These are phyloP conservation scores for Cardamine chenopodiifolia DNA, from an alignment of 345 rosid genomes.

Conservation along the genomic window DNA sequence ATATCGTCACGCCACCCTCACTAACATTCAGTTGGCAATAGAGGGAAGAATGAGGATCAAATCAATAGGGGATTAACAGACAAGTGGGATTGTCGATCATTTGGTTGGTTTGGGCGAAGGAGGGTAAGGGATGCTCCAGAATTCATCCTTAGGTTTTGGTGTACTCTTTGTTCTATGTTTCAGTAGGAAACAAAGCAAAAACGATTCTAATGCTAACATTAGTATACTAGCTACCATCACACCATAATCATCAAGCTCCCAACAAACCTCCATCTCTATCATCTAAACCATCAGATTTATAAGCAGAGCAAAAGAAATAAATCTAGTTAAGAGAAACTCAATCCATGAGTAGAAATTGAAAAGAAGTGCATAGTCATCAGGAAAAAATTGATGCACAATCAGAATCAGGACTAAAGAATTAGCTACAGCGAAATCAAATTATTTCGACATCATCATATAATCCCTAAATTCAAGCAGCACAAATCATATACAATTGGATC, in stretches of 20 bases:
- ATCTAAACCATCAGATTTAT: background rate
- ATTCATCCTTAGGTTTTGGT: background rate
- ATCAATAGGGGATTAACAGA: background rate
- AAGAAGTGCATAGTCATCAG: background rate
- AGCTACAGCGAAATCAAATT: background rate
- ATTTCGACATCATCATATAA: background rate
- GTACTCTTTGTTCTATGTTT: background rate
- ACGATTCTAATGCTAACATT: background rate
- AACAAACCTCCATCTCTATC: background rate
- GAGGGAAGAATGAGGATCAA: background rate
- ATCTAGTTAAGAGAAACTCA: background rate
- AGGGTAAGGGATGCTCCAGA: background rate
- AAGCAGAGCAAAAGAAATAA: background rate
- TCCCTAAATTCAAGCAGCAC: background rate
- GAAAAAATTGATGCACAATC: background rate
- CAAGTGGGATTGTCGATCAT: background rate
- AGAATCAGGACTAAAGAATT: background rate
- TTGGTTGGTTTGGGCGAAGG: background rate
- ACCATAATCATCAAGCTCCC: background rate
- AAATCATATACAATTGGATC: background rate
- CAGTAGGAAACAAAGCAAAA: background rate
- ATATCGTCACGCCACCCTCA: background rate
- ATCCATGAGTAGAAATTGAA: background rate
- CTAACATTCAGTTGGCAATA: background rate
- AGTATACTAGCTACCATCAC: background rate